Evolutionary conservation across 2,329 filamentous ascomycete genomes (phyloP), one percentile per base, ranked within the genome.

Genomic region (Sordariomycetes sp.): DNA sequence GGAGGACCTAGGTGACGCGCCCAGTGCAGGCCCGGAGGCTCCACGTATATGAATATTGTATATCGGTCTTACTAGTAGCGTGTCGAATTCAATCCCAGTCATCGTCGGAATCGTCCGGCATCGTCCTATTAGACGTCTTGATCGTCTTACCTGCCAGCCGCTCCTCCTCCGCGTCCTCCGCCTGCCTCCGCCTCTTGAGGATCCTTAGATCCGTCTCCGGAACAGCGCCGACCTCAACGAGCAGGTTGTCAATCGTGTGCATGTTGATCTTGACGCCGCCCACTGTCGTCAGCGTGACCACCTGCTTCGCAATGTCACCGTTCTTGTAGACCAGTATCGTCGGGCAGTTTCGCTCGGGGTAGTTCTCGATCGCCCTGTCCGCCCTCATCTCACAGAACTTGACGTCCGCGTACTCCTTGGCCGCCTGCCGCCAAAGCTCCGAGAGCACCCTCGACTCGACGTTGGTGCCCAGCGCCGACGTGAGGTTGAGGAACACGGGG

Each of bases 321-420:
- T 96, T 90, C 67, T 86, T 87, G 72, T 99, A 99, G 0, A 96
- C 81, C 61, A 99, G 68, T 39, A 99, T 90, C 0, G 94, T 99
- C 1, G 94, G 94, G 59, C 90, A 96, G 69, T 99, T 99, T 58
- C 81, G 80, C 65, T 97, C 94, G 1, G 94, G 94, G 70, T 99
- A 99, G 48, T 90, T 90, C 69, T 97, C 94, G 64, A 99, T 96
- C 59, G 94, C 96, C 73, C 96, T 83, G 66, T 90, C 85, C 7
- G 86, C 94, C 63, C 86, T 82, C 63, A 99, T 97, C 73, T 97
- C 89, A 69, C 92, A 97, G 72, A 99, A 99, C 73, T 99, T 99
- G 69, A 99, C 76, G 62, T 99, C 92, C 22, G 90, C 90, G 66
- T 90, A 99, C 65, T 92, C 90, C 59, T 72, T 74, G 1, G 94